Conservation (phyloP, 192 early-diverging fungal species). For the Entomortierella chlamydospora region DNA sequence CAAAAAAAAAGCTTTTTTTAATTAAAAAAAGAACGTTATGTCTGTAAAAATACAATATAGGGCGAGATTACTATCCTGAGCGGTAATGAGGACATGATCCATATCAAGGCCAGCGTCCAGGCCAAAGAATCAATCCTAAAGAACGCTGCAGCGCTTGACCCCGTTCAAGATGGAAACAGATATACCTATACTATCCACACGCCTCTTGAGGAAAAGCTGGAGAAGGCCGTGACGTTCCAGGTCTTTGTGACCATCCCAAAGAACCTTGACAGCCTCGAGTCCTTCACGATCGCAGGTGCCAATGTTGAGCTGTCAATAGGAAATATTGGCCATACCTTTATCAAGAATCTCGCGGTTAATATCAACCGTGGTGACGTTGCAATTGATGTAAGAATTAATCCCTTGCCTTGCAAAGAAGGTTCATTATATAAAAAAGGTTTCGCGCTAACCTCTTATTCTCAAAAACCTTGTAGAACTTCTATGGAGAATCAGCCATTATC, state of each 20-base stretch:
- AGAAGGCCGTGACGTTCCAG: constrained; percentile 31
- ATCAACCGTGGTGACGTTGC: constrained; percentile 35
- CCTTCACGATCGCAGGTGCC: constrained; percentile 23
- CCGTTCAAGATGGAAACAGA: constrained; percentile 38
- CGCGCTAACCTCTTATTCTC: background rate
- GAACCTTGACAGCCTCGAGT: constrained; percentile 34
- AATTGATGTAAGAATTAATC: constrained; percentile 7
- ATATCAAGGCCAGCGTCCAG: constrained; percentile 45
- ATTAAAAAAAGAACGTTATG: too few species aligned
- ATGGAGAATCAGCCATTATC: constrained; percentile 38
- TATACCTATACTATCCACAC: constrained; percentile 53
- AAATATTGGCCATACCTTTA: constrained; percentile 48
- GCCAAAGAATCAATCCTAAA: constrained; percentile 53
- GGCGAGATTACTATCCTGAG: constrained; percentile 53
- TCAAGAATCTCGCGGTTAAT: constrained; percentile 20
- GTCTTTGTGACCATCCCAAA: constrained; percentile 46
- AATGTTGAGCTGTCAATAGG: constrained; percentile 44
- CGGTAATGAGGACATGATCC: constrained; percentile 48
- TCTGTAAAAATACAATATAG: too few species aligned
- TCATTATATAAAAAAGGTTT: too few species aligned
- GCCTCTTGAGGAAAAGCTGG: constrained; percentile 26
- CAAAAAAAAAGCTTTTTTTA: too few species aligned
- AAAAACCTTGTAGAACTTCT: constrained; percentile 29
- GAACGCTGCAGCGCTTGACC: constrained; percentile 48
- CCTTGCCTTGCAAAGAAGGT: too few species aligned